Evolutionary conservation across 768 basidiomycete species (phyloP).

Genomic region (Phaeotremella fagi): DNA sequence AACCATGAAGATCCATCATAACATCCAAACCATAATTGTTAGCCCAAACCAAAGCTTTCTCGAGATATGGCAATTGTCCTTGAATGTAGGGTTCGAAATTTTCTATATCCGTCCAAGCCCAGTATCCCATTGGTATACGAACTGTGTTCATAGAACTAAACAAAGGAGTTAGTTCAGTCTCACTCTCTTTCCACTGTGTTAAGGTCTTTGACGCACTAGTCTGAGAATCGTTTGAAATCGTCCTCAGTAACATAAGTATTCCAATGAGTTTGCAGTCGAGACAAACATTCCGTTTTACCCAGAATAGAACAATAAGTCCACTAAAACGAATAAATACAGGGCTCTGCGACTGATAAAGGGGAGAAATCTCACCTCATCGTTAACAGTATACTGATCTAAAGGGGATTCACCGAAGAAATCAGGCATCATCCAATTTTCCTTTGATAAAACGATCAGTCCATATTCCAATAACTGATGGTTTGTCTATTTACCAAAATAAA

Average conservation of each 20-base stretch:
- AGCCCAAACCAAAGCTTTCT: constrained; percentile 36
- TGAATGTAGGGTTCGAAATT: constrained; percentile 33
- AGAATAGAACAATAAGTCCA: constrained; percentile 32
- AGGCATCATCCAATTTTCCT: constrained; percentile 45
- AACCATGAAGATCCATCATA: constrained; percentile 37
- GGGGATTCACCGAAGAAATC: constrained; percentile 20
- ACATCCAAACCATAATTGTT: constrained; percentile 38
- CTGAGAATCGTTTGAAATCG: constrained; percentile 33
- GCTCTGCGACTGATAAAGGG: background rate
- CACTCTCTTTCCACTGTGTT: background rate
- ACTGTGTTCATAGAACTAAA: constrained; percentile 30
- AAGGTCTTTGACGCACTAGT: constrained; percentile 11
- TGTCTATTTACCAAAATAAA: constrained; percentile 26
- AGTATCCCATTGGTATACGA: constrained; percentile 40
- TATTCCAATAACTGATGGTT: background rate
- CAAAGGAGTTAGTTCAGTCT: background rate
- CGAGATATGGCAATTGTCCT: constrained; percentile 34
- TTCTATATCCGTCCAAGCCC: constrained; percentile 32
- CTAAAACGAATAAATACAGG: constrained; percentile 8
- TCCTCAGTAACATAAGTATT: constrained; percentile 39
- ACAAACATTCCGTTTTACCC: constrained; percentile 23
- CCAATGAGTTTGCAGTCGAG: constrained; percentile 33
- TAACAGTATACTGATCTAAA: constrained; percentile 16
- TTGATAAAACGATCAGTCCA: background rate
- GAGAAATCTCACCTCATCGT: constrained; percentile 19